Evolutionary conservation across 768 basidiomycete genomes (phyloP).

Genomic region (Tricholoma hemisulphureum): DNA sequence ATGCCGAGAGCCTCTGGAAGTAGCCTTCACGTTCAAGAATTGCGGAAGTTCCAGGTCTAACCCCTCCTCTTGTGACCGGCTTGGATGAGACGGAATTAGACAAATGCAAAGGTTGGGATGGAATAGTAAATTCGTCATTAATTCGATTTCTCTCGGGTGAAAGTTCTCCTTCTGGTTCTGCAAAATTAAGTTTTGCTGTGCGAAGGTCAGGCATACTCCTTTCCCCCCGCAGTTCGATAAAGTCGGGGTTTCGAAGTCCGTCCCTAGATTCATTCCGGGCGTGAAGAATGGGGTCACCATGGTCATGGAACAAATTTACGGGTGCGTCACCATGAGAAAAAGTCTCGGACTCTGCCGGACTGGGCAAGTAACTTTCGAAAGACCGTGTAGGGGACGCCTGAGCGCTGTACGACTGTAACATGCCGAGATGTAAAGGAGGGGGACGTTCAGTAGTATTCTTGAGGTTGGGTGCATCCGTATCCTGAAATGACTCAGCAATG

Average conservation of each 20-base stretch:
- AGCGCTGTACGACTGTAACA: conserved; percentile 39
- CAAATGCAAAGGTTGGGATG: conserved; percentile 39
- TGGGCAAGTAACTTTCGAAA: conserved; percentile 54
- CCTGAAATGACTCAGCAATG: conserved; percentile 37
- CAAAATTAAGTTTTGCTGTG: conserved; percentile 42
- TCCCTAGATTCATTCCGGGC: conserved; percentile 51
- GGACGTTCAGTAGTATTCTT: conserved; percentile 36
- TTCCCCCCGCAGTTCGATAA: conserved; percentile 50
- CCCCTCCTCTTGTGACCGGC: not conserved
- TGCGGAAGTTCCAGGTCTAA: conserved; percentile 52
- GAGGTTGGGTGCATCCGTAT: conserved; percentile 17
- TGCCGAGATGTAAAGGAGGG: conserved; percentile 48
- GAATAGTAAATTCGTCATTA: conserved; percentile 34
- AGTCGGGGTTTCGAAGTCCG: conserved; percentile 35
- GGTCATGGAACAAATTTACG: conserved; percentile 6
- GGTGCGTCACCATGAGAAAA: conserved; percentile 42
- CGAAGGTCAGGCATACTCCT: conserved; percentile 88
- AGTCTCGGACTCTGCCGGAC: conserved; percentile 54
- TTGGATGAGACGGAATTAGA: conserved; percentile 24
- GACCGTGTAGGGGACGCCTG: conserved; percentile 49
- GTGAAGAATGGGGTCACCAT: conserved; percentile 34
- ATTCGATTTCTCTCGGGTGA: conserved; percentile 6
- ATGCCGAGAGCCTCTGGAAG: conserved; percentile 85
- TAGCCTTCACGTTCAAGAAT: conserved; percentile 87
- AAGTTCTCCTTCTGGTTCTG: conserved; percentile 17